These are phyloP conservation scores for Botryotinia convoluta DNA, from an alignment of 2,329 filamentous ascomycete genomes.

Conservation along the genomic window DNA sequence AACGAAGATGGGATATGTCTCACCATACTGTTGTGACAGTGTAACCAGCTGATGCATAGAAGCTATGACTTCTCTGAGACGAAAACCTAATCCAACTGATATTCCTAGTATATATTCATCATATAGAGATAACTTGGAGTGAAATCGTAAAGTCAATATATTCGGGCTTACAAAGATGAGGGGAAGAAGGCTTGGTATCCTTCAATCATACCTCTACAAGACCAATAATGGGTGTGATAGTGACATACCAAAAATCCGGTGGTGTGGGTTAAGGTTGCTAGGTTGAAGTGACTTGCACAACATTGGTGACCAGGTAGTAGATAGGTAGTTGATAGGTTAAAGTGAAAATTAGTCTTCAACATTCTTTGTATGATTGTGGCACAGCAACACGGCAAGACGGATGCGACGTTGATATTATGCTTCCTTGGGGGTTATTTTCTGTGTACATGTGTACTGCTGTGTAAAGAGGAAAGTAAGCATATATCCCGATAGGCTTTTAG, in stretches of 20 bases:
- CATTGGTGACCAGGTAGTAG: not conserved
- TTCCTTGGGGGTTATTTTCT: not conserved
- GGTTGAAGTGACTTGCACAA: not conserved
- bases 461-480: not conserved
- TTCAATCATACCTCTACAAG: not conserved
- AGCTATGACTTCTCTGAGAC: not conserved
- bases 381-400: constrained; percentile 8
- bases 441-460: not conserved
- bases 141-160: not conserved
- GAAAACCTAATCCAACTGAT: not conserved
- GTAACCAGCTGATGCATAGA: not conserved
- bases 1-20: constrained; percentile 6
- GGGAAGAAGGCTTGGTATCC: constrained; percentile 12
- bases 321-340: not conserved
- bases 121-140: not conserved
- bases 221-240: not conserved
- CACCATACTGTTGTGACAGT: not conserved
- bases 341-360: not conserved
- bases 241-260: not conserved
- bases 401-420: constrained; percentile 8
- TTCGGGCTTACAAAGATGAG: constrained; percentile 13
- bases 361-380: not conserved
- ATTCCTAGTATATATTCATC: not conserved
- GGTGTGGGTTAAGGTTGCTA: constrained; percentile 1
- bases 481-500: not conserved